Conservation (phyloP, 352 stramenopile genomes). For the Elongisporangium anandrum region DNA sequence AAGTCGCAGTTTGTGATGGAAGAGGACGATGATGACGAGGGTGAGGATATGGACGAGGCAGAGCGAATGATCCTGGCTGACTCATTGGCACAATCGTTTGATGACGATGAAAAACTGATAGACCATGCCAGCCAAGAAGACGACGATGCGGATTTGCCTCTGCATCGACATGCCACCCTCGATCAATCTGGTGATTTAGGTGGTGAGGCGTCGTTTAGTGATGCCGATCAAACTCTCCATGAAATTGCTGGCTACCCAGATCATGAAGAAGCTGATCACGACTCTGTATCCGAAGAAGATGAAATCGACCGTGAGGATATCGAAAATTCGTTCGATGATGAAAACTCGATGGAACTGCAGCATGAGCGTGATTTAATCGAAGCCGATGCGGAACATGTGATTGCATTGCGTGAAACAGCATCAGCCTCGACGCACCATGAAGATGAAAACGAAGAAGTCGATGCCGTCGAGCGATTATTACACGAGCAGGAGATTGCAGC, state of each 20-base stretch:
- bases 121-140: background rate
- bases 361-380: background rate
- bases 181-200: background rate
- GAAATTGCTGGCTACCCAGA: background rate
- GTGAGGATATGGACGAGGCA: conserved; percentile 17
- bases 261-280: background rate
- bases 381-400: background rate
- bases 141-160: conserved; percentile 3
- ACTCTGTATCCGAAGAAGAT: background rate
- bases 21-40: conserved; percentile 24
- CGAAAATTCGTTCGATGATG: conserved; percentile 6
- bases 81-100: conserved; percentile 11
- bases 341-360: background rate
- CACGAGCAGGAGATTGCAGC: background rate
- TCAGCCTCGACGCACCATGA: background rate
- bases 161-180: background rate
- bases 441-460: background rate
- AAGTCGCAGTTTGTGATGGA: conserved; percentile 27
- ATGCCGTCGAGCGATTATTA: background rate
- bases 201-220: conserved; percentile 16
- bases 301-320: background rate
- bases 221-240: conserved; percentile 9
- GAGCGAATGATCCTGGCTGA: conserved; percentile 9
- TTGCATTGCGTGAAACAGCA: background rate
- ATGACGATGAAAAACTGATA: conserved; percentile 1